Evolutionary conservation across 192 early-diverging fungal species (phyloP).

Genomic region (Rhizophagus clarus): DNA sequence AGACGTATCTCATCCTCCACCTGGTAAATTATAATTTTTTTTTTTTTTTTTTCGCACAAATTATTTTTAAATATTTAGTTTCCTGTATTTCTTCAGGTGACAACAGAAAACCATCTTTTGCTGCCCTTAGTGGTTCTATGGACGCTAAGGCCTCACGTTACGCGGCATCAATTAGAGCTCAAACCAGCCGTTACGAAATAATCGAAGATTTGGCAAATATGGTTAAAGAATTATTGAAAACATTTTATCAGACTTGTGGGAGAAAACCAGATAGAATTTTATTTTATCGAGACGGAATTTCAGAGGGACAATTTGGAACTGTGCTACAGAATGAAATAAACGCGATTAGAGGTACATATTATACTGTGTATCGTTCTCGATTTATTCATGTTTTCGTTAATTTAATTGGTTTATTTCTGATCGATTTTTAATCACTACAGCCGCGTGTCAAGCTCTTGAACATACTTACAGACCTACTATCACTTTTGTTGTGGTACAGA

Average conservation of each 20-base stretch:
- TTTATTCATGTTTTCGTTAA: not conserved
- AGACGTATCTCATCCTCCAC: constrained; percentile 85
- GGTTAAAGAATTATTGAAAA: constrained; percentile 68
- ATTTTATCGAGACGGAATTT: constrained; percentile 90
- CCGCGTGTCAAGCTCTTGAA: constrained; percentile 67
- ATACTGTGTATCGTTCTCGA: not conserved
- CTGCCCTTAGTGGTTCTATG: constrained; percentile 70
- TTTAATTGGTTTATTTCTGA: not conserved
- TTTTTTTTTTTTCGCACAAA: not conserved
- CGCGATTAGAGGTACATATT: constrained; percentile 49
- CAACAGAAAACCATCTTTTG: constrained; percentile 69
- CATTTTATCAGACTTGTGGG: constrained; percentile 62
- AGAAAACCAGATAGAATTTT: constrained; percentile 77
- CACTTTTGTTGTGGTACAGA: constrained; percentile 85
- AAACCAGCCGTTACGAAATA: constrained; percentile 70
- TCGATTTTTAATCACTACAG: constrained; percentile 38
- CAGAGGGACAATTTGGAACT: constrained; percentile 81
- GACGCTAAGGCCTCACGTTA: constrained; percentile 68
- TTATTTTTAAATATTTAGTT: not conserved
- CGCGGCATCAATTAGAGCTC: constrained; percentile 63
- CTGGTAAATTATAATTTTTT: constrained; percentile 46
- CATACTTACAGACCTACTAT: constrained; percentile 72
- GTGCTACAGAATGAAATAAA: constrained; percentile 77
- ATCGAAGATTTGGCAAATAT: constrained; percentile 69
- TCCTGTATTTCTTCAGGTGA: constrained; percentile 32